Evolutionary conservation across 1,284 basidiomycete genomes (phyloP).

Genomic region (Sporisorium reilianum): DNA sequence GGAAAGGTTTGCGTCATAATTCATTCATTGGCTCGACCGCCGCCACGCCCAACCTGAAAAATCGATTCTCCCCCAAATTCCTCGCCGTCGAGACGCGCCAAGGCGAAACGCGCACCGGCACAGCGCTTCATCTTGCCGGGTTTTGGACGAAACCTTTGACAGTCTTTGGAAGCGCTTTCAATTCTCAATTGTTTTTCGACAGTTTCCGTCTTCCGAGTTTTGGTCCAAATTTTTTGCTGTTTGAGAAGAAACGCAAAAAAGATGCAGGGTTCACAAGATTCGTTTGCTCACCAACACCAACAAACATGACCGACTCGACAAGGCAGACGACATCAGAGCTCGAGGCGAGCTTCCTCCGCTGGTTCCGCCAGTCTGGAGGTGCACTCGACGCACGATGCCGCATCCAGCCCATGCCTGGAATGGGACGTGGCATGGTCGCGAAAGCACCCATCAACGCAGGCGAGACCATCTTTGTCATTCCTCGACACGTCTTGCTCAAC

Average conservation of each 20-base stretch:
- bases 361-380: constrained; percentile 70
- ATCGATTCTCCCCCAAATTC: neutral
- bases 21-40: constrained; percentile 11
- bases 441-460: constrained; percentile 79
- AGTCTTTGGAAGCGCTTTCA: neutral
- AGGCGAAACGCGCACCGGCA: constrained; percentile 7
- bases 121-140: neutral
- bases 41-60: neutral
- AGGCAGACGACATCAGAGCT: constrained; percentile 40
- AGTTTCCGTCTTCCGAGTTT: constrained; percentile 18
- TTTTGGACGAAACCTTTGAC: constrained; percentile 3
- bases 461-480: constrained; percentile 83
- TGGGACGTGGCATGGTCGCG: constrained; percentile 81
- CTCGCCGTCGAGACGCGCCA: neutral
- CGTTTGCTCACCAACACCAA: neutral
- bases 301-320: constrained; percentile 8
- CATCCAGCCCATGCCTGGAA: constrained; percentile 73
- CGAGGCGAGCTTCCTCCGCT: constrained; percentile 66
- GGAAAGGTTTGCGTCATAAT: neutral
- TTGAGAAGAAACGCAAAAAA: constrained; percentile 21
- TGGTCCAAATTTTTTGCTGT: constrained; percentile 1
- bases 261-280: constrained; percentile 15
- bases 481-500: constrained; percentile 82
- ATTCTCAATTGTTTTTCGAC: neutral
- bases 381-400: constrained; percentile 70